Evolutionary conservation across 2,329 filamentous ascomycete genomes (phyloP).

Genomic region (Diaporthe sp.): DNA sequence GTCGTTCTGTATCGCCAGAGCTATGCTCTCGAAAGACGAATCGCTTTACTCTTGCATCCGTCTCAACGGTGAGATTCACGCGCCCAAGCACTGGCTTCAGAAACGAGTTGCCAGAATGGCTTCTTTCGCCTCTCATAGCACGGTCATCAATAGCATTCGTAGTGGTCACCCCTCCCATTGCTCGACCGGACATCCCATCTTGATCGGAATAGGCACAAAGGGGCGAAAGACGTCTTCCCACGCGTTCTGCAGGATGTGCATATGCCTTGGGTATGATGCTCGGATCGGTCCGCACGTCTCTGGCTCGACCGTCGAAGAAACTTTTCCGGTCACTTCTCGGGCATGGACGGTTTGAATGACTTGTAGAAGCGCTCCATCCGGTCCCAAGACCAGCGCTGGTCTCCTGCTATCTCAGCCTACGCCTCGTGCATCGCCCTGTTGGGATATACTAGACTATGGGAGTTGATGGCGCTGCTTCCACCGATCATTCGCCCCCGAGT

Average conservation of each 20-base stretch:
- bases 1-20: not conserved
- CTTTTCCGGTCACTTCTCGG: not conserved
- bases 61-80: constrained; percentile 1
- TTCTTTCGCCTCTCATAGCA: not conserved
- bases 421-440: constrained; percentile 7
- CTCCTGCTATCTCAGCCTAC: not conserved
- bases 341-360: not conserved
- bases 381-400: constrained; percentile 1
- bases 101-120: not conserved
- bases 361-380: not conserved
- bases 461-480: constrained; percentile 12
- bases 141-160: constrained; percentile 2
- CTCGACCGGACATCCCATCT: not conserved
- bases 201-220: not conserved
- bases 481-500: not conserved
- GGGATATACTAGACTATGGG: not conserved
- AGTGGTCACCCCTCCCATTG: not conserved
- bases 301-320: not conserved
- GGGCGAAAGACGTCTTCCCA: constrained; percentile 1
- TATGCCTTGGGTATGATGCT: not conserved
- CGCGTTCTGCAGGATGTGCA: not conserved
- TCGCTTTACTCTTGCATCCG: not conserved
- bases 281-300: not conserved
- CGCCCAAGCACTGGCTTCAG: not conserved
- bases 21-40: not conserved